Conservation (phyloP, 306 rosid genomes). For the Chamaecrista fasciculata region DNA sequence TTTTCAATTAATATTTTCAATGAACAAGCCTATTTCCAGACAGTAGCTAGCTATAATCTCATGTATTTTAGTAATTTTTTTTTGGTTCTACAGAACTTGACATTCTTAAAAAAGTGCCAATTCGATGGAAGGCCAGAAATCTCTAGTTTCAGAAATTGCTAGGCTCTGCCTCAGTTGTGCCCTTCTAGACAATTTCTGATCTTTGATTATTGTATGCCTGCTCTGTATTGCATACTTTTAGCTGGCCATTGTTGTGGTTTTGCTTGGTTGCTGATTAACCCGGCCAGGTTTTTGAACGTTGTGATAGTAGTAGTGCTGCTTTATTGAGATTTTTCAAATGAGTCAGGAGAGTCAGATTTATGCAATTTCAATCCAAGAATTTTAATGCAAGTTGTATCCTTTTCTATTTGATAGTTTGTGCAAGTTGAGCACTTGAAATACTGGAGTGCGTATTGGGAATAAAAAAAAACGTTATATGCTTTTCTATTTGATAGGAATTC, state of each 20-base stretch:
- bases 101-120: slow-evolving; percentile 23
- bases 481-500: background rate
- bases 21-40: slow-evolving; percentile 23
- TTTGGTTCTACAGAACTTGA: slow-evolving; percentile 9
- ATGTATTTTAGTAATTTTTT: slow-evolving; percentile 43
- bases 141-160: slow-evolving; percentile 17
- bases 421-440: background rate
- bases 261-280: background rate
- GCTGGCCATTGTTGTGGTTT: background rate
- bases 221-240: background rate
- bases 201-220: slow-evolving; percentile 9
- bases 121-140: slow-evolving; percentile 31
- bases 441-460: background rate
- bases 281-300: background rate
- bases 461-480: background rate
- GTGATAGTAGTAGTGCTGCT: background rate
- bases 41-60: slow-evolving; percentile 27
- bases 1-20: slow-evolving; percentile 27
- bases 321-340: background rate
- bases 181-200: slow-evolving; percentile 9
- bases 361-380: background rate
- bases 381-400: too few species aligned
- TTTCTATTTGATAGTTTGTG: too few species aligned
- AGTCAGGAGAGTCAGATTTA: background rate
- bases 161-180: slow-evolving; percentile 3